phyloP scores from a whole-genome alignment of 257 asterid genomes.

The Solanum virginianum region DNA sequence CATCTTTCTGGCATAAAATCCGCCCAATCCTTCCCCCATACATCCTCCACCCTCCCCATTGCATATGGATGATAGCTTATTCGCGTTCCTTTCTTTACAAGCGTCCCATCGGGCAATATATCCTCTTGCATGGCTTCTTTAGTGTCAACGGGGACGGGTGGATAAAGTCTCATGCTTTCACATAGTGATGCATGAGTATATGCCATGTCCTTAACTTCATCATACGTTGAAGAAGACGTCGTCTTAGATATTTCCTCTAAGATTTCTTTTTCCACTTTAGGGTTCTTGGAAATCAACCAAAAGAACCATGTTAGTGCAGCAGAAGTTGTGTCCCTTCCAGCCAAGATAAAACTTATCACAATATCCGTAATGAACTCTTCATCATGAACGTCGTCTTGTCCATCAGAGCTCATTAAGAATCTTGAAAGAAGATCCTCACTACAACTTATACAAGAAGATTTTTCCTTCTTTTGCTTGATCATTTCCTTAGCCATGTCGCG shows the following conservation, averaged over 20 bases:
- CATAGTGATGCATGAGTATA: conserved; percentile 4
- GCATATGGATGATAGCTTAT: conserved; percentile 4
- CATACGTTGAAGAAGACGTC: neutral
- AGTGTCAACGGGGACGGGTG: neutral
- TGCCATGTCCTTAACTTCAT: neutral
- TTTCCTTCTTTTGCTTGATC: neutral
- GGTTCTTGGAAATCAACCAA: neutral
- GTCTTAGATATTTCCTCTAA: neutral
- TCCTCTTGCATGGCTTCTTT: neutral
- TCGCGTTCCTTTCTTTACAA: neutral
- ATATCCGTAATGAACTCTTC: neutral
- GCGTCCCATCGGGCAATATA: conserved; percentile 5
- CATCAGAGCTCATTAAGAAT: neutral
- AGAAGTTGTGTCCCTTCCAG: conserved; percentile 1
- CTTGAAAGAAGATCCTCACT: conserved; percentile 3
- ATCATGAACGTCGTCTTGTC: neutral
- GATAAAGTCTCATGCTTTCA: conserved; percentile 10
- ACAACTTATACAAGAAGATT: neutral
- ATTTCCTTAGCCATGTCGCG: conserved; percentile 5
- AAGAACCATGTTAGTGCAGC: conserved; percentile 10
- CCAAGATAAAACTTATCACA: conserved; percentile 1
- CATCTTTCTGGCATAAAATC: conserved; percentile 1
- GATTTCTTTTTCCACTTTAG: conserved; percentile 1
- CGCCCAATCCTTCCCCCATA: conserved; percentile 1
- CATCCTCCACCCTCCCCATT: conserved; percentile 6